A percentile compares a stretch with the other conserved stretches of the same genome.
Conservation (phyloP, 192 early-diverging fungal species). For the Entomortierella lignicola region DNA sequence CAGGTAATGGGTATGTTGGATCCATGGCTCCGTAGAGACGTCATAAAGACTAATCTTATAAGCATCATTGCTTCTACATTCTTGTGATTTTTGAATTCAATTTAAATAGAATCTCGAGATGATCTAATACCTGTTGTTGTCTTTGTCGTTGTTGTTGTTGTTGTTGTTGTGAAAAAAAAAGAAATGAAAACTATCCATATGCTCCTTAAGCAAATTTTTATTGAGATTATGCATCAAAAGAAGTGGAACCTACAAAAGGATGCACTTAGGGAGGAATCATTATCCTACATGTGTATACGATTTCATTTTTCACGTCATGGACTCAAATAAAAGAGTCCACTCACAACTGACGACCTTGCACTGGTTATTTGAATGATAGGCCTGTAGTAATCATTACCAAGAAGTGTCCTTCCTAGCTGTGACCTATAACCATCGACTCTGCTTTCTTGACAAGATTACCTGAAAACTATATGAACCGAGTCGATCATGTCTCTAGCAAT, state of each 20-base stretch:
- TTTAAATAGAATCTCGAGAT: no score
- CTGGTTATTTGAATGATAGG: constrained; percentile 57
- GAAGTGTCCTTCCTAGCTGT: constrained; percentile 55
- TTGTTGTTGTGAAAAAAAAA: no score
- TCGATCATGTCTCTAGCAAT: constrained; percentile 4
- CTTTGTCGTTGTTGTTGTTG: no score
- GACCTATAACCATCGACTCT: constrained; percentile 60
- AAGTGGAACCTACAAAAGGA: no score
- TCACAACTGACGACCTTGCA: constrained; percentile 43
- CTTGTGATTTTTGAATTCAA: background rate
- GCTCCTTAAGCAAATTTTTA: no score
- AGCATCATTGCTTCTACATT: constrained; percentile 37
- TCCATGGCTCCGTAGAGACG: constrained; percentile 51
- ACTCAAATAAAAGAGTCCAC: constrained; percentile 35
- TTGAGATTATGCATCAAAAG: no score
- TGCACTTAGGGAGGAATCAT: no score
- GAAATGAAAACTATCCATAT: no score
- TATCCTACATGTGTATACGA: background rate
- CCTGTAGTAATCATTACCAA: constrained; percentile 40
- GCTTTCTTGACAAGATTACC: constrained; percentile 76
- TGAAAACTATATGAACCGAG: constrained; percentile 62
- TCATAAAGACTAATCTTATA: constrained; percentile 58
- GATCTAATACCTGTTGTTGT: no score
- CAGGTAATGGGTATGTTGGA: constrained; percentile 56
- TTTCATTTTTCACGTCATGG: background rate